Base-by-base conservation (phyloP, 257 asterid species). In the Parsonsia alboflavescens region DNA sequence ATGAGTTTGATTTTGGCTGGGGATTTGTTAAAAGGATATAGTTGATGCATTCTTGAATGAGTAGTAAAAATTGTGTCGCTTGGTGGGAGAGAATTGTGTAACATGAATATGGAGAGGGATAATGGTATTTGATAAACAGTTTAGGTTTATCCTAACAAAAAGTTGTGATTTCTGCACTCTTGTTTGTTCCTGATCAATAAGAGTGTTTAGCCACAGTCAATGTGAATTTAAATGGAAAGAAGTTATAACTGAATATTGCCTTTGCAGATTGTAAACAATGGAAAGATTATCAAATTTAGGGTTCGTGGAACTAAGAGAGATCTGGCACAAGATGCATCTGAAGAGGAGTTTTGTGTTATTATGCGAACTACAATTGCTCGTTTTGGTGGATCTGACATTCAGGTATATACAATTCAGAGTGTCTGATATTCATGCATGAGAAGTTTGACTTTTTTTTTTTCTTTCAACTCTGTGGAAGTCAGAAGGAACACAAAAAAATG, bases 321-420 rank as follows among this genome's bases (percentile, higher is more conserved):
- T 74, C 76, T 81, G 26, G 80, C 82, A 5, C 90, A 81, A 68
- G 93, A 89, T 66, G 68, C 87, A 53, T 83, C 96, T 0, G 79
- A 88, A 8, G 96, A 92, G 86, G 98, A 90, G 85, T 90, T 94
- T 80, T 92, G 99, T 61, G 83, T 89, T 68, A 96, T 94, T 80
- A 86, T 90, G 96, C 84, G 91, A 21, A 92, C 96, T 54, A 90
- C 86, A 46, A 73, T 94, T 84, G 97, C 96, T 68, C 93, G 97
- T 21, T 85, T 94, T 80, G 97, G 91, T 75, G 99, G 98, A 78
- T 86, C 96, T 54, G 96, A 92, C 71, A 87, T 95, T 76, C 92
- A 87, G 98, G 98, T 95, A 73, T 17, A 6, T 44, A 50, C 28
- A 65, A 2, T n/a, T 59, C 42, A 15, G 39, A 33, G 16, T 10